phyloP scores from a whole-genome alignment of 352 stramenopile genomes.

The Blastocystis hominis region DNA sequence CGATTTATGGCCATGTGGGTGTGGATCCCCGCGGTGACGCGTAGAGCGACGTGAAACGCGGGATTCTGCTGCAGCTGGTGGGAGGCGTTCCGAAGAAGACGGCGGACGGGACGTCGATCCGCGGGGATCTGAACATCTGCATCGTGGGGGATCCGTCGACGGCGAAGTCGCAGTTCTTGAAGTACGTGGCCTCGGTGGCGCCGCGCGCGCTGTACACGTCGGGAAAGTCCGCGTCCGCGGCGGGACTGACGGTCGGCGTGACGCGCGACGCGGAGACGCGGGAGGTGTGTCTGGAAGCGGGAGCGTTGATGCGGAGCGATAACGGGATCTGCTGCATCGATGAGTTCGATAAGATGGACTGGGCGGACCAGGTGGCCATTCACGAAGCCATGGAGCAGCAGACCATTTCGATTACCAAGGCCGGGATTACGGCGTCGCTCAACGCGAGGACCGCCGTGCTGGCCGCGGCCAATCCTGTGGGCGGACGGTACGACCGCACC shows the following conservation, averaged over 20 bases:
- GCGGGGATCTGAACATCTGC: constrained; percentile 83
- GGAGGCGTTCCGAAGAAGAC: constrained; percentile 94
- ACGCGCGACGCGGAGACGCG: constrained; percentile 76
- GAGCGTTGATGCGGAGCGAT: constrained; percentile 73
- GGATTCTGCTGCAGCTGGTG: constrained; percentile 92
- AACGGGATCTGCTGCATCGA: constrained; percentile 91
- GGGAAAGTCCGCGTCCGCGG: constrained; percentile 86
- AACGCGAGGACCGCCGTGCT: constrained; percentile 86
- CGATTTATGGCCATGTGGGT: constrained; percentile 91
- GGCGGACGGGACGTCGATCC: constrained; percentile 77
- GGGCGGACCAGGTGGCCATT: constrained; percentile 73
- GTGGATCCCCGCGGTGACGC: constrained; percentile 60
- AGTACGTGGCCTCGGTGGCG: constrained; percentile 65
- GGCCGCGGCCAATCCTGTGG: constrained; percentile 86
- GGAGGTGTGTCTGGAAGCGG: constrained; percentile 61
- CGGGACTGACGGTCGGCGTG: constrained; percentile 86
- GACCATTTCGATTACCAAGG: constrained; percentile 76
- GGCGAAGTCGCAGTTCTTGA: constrained; percentile 79
- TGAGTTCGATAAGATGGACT: constrained; percentile 93
- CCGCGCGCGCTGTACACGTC: constrained; percentile 86
- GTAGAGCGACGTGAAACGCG: constrained; percentile 69
- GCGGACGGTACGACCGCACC: constrained; percentile 85
- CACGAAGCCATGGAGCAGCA: constrained; percentile 98
- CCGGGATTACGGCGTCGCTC: constrained; percentile 85
- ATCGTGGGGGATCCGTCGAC: constrained; percentile 78